phyloP scores from a whole-genome alignment of 2,329 filamentous ascomycete species.

The Xylaria hypoxylon region DNA sequence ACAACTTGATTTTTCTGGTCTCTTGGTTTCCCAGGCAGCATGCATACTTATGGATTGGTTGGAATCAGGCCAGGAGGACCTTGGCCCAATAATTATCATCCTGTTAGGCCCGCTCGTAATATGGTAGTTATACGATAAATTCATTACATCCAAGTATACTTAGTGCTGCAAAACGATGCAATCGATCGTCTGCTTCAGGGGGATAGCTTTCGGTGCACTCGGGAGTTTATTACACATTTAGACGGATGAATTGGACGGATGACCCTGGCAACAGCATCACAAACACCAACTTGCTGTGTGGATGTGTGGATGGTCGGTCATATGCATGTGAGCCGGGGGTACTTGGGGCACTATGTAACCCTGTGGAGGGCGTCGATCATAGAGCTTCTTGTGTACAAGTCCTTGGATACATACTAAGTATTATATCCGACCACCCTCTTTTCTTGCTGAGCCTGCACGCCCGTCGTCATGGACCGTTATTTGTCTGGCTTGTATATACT shows the following conservation, averaged over 20 bases:
- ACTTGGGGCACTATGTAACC: slow-evolving; percentile 40
- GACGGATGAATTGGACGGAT: slow-evolving; percentile 27
- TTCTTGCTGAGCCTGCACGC: slow-evolving; percentile 2
- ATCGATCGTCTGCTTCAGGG: slow-evolving; percentile 5
- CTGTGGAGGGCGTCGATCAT: slow-evolving; percentile 34
- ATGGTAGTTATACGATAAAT: background rate
- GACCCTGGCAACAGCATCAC: slow-evolving; percentile 29
- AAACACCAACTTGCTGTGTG: slow-evolving; percentile 23
- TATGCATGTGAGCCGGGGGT: slow-evolving; percentile 37
- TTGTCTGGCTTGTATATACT: background rate
- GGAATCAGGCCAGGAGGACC: slow-evolving; percentile 6
- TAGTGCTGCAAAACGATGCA: slow-evolving; percentile 9
- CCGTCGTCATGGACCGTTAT: slow-evolving; percentile 14
- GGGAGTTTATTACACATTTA: slow-evolving; percentile 27
- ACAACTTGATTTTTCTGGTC: slow-evolving; percentile 11
- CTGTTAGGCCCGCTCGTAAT: background rate
- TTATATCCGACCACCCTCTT: slow-evolving; percentile 31
- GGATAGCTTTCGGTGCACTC: slow-evolving; percentile 35
- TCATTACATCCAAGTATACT: background rate
- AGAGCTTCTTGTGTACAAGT: slow-evolving; percentile 17
- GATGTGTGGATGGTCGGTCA: slow-evolving; percentile 34
- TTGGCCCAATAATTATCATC: background rate
- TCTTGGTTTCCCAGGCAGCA: slow-evolving; percentile 1
- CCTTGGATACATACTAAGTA: no score
- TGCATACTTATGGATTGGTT: background rate